Conservation (phyloP, 1,139 yeast genomes). For the Suhomyces guaymorum region DNA sequence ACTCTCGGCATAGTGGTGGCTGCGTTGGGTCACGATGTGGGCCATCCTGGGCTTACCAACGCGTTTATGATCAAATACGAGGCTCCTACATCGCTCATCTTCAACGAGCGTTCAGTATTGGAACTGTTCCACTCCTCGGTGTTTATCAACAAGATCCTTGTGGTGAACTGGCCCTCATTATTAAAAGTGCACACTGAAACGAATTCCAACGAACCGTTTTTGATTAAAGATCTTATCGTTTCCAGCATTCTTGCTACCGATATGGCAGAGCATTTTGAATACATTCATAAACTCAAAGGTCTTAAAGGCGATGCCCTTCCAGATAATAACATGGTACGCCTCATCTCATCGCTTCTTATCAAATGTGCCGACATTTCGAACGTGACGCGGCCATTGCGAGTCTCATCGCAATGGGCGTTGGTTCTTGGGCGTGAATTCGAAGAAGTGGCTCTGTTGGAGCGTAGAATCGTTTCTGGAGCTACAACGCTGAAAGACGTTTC, state of each 20-base stretch:
- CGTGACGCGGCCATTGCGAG: constrained; percentile 75
- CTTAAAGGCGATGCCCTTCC: constrained; percentile 24
- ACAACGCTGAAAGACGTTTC: constrained; percentile 20
- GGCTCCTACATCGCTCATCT: constrained; percentile 67
- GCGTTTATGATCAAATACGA: constrained; percentile 60
- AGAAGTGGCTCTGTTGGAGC: constrained; percentile 62
- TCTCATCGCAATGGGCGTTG: constrained; percentile 85
- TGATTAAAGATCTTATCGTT: constrained; percentile 36
- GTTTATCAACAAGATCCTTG: constrained; percentile 58
- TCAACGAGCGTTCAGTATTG: constrained; percentile 67
- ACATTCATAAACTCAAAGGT: constrained; percentile 52
- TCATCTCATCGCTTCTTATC: constrained; percentile 68
- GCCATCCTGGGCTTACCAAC: constrained; percentile 94
- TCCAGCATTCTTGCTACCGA: constrained; percentile 80
- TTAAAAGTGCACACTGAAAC: constrained; percentile 22
- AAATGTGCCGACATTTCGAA: constrained; percentile 95
- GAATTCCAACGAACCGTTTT: constrained; percentile 16
- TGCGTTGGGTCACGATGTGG: constrained; percentile 93
- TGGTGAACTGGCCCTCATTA: constrained; percentile 63
- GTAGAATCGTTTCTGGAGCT: constrained; percentile 25
- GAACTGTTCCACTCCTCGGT: constrained; percentile 85
- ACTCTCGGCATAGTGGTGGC: constrained; percentile 67
- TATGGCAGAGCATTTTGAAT: constrained; percentile 86
- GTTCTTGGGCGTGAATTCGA: constrained; percentile 74
- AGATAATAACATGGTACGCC: constrained; percentile 35